A percentile compares a stretch with the other conserved stretches of the same genome.
These are phyloP conservation scores for Avena insularis DNA, from an alignment of 176 grass and related monocot species.

Conservation along the genomic window DNA sequence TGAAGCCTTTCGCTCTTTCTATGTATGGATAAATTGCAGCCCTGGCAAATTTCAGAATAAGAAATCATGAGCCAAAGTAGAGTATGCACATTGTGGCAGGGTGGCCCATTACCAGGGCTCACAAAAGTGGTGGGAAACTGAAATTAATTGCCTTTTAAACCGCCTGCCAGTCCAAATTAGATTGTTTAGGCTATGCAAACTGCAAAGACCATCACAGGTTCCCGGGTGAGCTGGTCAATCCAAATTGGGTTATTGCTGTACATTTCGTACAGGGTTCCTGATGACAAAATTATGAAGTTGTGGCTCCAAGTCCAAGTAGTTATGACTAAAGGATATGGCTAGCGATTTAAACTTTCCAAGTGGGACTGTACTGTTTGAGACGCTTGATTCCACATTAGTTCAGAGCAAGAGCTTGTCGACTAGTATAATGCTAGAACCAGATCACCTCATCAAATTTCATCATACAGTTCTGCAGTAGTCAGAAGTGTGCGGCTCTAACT, in stretches of 20 bases:
- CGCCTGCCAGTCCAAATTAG: neutral
- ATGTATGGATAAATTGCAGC: conserved; percentile 80
- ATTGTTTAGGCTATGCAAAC: conserved; percentile 1
- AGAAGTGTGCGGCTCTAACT: neutral
- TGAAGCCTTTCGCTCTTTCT: conserved; percentile 71
- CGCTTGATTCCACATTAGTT: neutral
- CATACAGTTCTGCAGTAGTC: neutral
- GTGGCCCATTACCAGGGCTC: neutral
- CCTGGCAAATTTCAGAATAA: conserved; percentile 50
- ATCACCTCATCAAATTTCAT: neutral
- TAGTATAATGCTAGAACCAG: neutral
- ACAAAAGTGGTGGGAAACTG: neutral
- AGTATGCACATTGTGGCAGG: neutral
- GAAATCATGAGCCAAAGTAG: neutral
- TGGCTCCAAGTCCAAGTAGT: too few relatives aligned
- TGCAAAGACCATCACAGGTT: neutral
- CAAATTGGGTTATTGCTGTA: neutral
- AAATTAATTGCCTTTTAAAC: neutral
- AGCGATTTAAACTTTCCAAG: neutral
- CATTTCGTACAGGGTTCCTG: neutral
- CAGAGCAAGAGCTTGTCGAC: neutral
- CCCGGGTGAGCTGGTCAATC: neutral
- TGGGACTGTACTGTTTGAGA: neutral
- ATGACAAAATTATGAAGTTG: neutral
- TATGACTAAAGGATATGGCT: too few relatives aligned